phyloP scores from a whole-genome alignment of 1,284 basidiomycete species.

The Malassezia globosa region DNA sequence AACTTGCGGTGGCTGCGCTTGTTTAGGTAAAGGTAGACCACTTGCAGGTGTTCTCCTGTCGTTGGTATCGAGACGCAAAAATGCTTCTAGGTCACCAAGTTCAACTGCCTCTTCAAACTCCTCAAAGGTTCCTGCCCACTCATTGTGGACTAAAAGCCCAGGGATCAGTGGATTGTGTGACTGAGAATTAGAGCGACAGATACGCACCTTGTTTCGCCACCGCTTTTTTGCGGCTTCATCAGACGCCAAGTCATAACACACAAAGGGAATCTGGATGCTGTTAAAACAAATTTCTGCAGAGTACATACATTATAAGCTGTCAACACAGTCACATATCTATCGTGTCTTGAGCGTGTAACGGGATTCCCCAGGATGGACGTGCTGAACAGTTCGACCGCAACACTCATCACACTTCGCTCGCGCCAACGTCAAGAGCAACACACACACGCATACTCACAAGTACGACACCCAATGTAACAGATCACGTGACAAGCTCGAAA shows the following conservation, averaged over 20 bases:
- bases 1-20: neutral
- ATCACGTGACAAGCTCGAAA: conserved; percentile 15
- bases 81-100: conserved; percentile 40
- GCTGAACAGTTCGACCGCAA: conserved; percentile 42
- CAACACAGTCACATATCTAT: conserved; percentile 38
- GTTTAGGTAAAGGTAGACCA: neutral
- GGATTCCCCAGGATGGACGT: conserved; percentile 45
- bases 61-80: conserved; percentile 26
- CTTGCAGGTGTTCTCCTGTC: neutral
- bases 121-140: conserved; percentile 44
- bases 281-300: too few species aligned
- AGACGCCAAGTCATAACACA: conserved; percentile 42
- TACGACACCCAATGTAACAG: neutral
- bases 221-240: conserved; percentile 42
- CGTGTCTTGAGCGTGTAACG: conserved; percentile 36
- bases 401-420: conserved; percentile 15
- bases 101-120: conserved; percentile 47
- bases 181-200: neutral
- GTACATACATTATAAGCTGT: conserved; percentile 15
- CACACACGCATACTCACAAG: neutral
- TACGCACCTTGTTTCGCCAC: conserved; percentile 38
- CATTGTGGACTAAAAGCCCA: conserved; percentile 43
- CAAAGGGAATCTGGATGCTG: conserved; percentile 41
- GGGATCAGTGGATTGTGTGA: conserved; percentile 38
- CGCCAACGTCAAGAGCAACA: neutral